These are phyloP conservation scores for Allodekkera sacchari DNA, from an alignment of 805 yeast species.

Conservation along the genomic window DNA sequence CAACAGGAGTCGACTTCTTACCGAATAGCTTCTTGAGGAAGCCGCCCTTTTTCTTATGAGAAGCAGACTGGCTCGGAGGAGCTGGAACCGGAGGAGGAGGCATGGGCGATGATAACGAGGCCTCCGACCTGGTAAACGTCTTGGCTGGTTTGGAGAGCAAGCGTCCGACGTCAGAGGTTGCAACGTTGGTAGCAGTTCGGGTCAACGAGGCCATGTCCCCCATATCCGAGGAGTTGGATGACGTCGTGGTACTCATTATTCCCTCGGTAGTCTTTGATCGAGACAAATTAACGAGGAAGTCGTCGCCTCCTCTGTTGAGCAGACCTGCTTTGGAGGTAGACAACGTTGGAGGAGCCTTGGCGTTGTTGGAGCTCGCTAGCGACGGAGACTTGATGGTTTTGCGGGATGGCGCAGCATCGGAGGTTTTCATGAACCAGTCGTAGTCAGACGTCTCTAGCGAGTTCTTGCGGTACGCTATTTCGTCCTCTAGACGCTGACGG, in stretches of 20 bases:
- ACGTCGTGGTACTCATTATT: constrained; percentile 7
- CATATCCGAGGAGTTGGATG: constrained; percentile 3
- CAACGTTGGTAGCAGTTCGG: constrained; percentile 23
- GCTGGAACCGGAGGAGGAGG: constrained; percentile 5
- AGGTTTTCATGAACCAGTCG: constrained; percentile 23
- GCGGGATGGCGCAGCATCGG: constrained; percentile 2
- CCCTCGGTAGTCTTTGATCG: constrained; percentile 21
- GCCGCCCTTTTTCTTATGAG: constrained; percentile 13
- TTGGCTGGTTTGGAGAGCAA: background rate
- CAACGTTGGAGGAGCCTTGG: constrained; percentile 21
- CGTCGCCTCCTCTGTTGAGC: constrained; percentile 4
- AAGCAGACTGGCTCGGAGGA: constrained; percentile 1
- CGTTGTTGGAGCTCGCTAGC: constrained; percentile 12
- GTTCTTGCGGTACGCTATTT: constrained; percentile 12
- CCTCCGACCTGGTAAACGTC: background rate
- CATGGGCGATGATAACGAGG: background rate
- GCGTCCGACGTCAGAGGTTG: constrained; percentile 9
- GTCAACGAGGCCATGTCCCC: constrained; percentile 7
- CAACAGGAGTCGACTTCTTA: constrained; percentile 8
- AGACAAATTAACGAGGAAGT: constrained; percentile 9
- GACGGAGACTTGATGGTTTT: constrained; percentile 19
- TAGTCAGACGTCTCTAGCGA: constrained; percentile 19
- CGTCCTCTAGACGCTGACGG: constrained; percentile 22
- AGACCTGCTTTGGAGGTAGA: constrained; percentile 12
- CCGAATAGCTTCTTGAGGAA: constrained; percentile 23